Conservation (phyloP, 805 yeast genomes). For the Wickerhamiella qilinensis region DNA sequence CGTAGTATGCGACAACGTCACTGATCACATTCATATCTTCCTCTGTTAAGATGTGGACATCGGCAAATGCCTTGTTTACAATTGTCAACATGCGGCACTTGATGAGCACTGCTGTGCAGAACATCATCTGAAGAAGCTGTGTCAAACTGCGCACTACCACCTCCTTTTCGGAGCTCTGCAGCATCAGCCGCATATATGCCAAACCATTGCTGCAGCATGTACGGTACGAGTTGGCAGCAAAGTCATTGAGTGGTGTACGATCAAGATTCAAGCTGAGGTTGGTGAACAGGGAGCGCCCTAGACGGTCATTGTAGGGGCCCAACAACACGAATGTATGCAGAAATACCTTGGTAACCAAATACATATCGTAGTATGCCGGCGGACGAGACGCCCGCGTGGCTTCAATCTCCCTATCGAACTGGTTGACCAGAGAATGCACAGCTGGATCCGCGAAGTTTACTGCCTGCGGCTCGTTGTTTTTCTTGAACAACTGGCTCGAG, state of each 20-base stretch:
- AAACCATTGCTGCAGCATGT: conserved; percentile 15
- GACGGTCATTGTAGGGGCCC: conserved; percentile 10
- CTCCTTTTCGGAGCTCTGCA: conserved; percentile 22
- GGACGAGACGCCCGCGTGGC: neutral
- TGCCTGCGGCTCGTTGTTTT: conserved; percentile 26
- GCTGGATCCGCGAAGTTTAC: conserved; percentile 23
- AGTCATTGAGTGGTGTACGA: conserved; percentile 11
- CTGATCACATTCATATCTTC: conserved; percentile 11
- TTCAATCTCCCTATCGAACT: conserved; percentile 34
- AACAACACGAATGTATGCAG: conserved; percentile 23
- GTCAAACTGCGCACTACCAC: conserved; percentile 36
- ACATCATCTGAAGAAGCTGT: conserved; percentile 16
- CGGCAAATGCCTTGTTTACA: conserved; percentile 16
- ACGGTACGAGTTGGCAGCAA: conserved; percentile 16
- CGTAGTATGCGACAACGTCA: conserved; percentile 11
- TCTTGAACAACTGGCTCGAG: conserved; percentile 25
- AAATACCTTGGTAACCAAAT: conserved; percentile 23
- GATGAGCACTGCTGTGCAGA: conserved; percentile 18
- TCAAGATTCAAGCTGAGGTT: conserved; percentile 19
- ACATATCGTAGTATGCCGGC: conserved; percentile 18
- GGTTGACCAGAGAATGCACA: conserved; percentile 28
- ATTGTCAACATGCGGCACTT: conserved; percentile 19
- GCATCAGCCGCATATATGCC: conserved; percentile 12
- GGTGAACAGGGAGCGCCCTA: conserved; percentile 23
- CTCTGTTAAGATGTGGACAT: conserved; percentile 14